phyloP scores from a whole-genome alignment of 495 filamentous ascomycete species.

The Xylaria flabelliformis region DNA sequence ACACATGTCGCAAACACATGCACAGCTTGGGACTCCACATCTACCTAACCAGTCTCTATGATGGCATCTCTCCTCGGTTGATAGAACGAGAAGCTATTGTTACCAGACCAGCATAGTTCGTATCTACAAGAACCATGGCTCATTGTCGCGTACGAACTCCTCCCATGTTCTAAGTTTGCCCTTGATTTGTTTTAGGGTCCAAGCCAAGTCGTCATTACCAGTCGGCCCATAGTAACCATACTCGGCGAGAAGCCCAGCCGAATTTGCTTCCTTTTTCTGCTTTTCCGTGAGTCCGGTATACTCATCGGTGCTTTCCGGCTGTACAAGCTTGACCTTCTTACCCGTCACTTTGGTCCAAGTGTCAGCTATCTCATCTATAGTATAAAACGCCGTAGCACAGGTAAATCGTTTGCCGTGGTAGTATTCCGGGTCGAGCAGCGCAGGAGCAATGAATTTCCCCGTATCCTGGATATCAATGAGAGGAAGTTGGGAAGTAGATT shows the following conservation, averaged over 20 bases:
- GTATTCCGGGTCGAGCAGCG: background rate
- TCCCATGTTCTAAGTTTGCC: background rate
- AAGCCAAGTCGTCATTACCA: slow-evolving; percentile 1
- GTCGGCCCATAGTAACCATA: background rate
- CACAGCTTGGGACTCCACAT: too few relatives aligned
- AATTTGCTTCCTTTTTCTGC: background rate
- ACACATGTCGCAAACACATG: too few relatives aligned
- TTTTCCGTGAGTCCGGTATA: background rate
- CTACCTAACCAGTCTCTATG: too few relatives aligned
- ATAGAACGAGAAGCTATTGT: too few relatives aligned
- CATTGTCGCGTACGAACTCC: background rate
- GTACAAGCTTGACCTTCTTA: background rate
- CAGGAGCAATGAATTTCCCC: background rate
- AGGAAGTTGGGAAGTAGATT: background rate
- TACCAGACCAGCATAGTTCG: too few relatives aligned
- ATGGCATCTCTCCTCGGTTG: too few relatives aligned
- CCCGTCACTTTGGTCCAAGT: background rate
- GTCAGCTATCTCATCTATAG: background rate
- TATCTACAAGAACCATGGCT: background rate
- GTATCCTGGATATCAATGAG: background rate
- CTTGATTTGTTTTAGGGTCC: background rate
- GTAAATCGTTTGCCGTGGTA: slow-evolving; percentile 5
- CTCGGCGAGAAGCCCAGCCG: background rate
- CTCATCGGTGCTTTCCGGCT: background rate
- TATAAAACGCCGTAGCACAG: background rate